Base-by-base conservation (phyloP, 495 filamentous ascomycete genomes). In the Trichoderma orchidacearum region DNA sequence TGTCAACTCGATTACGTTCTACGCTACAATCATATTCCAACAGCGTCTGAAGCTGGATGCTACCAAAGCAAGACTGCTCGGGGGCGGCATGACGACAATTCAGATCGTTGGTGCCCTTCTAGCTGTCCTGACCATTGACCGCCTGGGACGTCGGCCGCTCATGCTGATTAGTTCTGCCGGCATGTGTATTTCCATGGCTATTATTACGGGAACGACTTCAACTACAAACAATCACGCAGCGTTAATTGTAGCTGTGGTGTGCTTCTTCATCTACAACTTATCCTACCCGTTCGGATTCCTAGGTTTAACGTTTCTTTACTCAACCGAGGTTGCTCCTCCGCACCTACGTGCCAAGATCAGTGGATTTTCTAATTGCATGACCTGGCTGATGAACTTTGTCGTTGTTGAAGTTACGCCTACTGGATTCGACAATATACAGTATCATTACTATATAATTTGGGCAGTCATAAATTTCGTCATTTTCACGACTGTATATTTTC, bases 1-100 rank as follows among this genome's bases (percentile, higher is more conserved):
- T 27, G 80, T 81, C 60, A 82, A 58, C 66, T 84, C 31, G 80
- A n/a, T 84, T 48, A 78, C 77, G 17, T 80, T 82, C 56, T 84
- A 84, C 60, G 76, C 79, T 0, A 75, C 81, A 0, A 76, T 75
- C 5, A 79, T 85, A 55, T 82, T 81, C 64, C 66, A 82, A 52
- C 70, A 83, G 64, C 75, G 76, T 45, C 76, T 85, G 18, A 70
- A 74, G 1, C 66, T 85, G 5, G 68, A 67, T 27, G 57, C 56
- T 15, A 67, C 70, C 58, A 30, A 66, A 8, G 64, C 64, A 18
- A 65, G 72, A 3, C 56, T 76, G 11, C 65, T 77, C 15, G 67
- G 71, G 6, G 74, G 65, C 7, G 63, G 66, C 35, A 66, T 67
- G 57, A 67, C 75, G 63, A 80, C 67, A 56, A 81, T 63, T 75